phyloP scores from a whole-genome alignment of 306 rosid genomes.

The Prunus salicina region DNA sequence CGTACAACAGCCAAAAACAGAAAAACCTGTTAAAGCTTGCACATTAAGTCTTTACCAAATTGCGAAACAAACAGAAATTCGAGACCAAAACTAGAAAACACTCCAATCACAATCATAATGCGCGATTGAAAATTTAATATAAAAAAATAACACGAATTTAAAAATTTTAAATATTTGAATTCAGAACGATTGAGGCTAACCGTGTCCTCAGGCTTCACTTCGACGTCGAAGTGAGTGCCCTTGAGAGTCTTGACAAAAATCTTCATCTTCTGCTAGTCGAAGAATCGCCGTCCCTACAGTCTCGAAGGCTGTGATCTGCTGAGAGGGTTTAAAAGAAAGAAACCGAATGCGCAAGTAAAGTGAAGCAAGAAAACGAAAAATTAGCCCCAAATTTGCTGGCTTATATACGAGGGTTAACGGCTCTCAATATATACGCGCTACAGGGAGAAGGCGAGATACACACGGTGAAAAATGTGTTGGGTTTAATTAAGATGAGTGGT shows the following conservation, averaged over 20 bases:
- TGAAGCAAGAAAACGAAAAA: constrained; percentile 8
- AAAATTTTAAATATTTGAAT: not conserved
- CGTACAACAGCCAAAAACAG: not conserved
- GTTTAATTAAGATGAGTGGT: not conserved
- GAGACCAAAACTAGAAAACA: not conserved
- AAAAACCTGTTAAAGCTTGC: not conserved
- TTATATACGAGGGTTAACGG: constrained; percentile 8
- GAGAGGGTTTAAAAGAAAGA: constrained; percentile 24
- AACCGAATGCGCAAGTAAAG: constrained; percentile 33
- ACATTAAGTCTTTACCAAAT: not conserved
- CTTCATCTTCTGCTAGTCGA: constrained; percentile 59
- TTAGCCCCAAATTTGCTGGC: constrained; percentile 18
- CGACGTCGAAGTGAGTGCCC: constrained; percentile 83
- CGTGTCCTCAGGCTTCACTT: constrained; percentile 70
- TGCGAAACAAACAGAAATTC: not conserved
- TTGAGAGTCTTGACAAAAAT: constrained; percentile 85
- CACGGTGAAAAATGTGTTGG: not conserved
- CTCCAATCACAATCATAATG: constrained; percentile 12
- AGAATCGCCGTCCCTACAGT: constrained; percentile 29
- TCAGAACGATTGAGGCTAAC: constrained; percentile 29
- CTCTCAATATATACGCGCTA: not conserved
- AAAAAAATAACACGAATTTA: not conserved
- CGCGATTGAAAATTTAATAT: not conserved
- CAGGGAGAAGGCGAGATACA: not conserved
- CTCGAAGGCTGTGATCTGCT: constrained; percentile 31